Conservation (phyloP, 495 filamentous ascomycete species). For the Neurospora sp. region DNA sequence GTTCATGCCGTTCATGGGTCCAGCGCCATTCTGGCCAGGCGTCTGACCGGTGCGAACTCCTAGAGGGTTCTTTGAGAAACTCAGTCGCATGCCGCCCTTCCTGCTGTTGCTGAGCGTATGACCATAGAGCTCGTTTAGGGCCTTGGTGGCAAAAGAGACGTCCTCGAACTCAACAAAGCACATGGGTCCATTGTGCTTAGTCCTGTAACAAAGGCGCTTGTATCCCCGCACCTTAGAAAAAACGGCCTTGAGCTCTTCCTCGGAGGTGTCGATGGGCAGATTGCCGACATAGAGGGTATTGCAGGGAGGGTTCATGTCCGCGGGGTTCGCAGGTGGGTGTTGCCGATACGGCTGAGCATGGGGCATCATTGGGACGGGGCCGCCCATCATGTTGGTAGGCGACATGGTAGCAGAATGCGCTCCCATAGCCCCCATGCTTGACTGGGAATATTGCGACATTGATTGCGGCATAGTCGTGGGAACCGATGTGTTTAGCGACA, state of each 20-base stretch:
- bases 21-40: slow-evolving; percentile 14
- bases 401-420: slow-evolving; percentile 50
- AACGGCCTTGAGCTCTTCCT: slow-evolving; percentile 91
- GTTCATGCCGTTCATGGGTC: slow-evolving; percentile 47
- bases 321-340: slow-evolving; percentile 52
- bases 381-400: slow-evolving; percentile 39
- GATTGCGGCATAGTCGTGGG: slow-evolving; percentile 31
- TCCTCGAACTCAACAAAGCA: slow-evolving; percentile 99
- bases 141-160: slow-evolving; percentile 84
- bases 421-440: slow-evolving; percentile 30
- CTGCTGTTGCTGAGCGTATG: slow-evolving; percentile 81
- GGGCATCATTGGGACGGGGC: slow-evolving; percentile 11
- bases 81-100: slow-evolving; percentile 94
- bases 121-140: slow-evolving; percentile 86
- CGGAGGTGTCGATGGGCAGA: slow-evolving; percentile 83
- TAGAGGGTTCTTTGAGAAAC: slow-evolving; percentile 95
- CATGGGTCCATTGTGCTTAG: slow-evolving; percentile 97
- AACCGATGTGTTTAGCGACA: slow-evolving; percentile 61
- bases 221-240: slow-evolving; percentile 94
- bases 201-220: slow-evolving; percentile 93
- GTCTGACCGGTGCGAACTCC: slow-evolving; percentile 77
- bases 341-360: slow-evolving; percentile 15
- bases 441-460: slow-evolving; percentile 42
- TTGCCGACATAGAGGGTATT: slow-evolving; percentile 98
- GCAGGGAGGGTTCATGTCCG: slow-evolving; percentile 95